Percentiles rank a stretch among this genome's conserved stretches.
These are phyloP conservation scores for Catenaria anguillulae DNA, from an alignment of 371 early-diverging fungal species.

Conservation along the genomic window DNA sequence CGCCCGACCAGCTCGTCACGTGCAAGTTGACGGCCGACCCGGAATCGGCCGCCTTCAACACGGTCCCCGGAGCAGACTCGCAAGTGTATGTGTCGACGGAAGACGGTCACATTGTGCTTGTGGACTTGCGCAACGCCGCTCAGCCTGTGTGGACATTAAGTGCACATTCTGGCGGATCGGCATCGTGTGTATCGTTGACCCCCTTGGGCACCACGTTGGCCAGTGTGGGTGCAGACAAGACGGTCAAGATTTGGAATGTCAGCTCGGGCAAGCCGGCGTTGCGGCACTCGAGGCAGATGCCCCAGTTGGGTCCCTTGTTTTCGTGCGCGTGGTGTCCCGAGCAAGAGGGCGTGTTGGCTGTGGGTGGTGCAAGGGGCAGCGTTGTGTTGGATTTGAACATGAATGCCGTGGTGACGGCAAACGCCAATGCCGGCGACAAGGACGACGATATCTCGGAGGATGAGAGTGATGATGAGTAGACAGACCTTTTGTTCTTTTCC, in stretches of 20 bases:
- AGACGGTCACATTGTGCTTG: constrained; percentile 72
- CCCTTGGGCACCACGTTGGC: constrained; percentile 58
- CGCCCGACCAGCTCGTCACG: constrained; percentile 42
- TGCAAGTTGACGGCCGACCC: constrained; percentile 70
- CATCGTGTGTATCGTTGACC: constrained; percentile 70
- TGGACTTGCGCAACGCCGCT: constrained; percentile 49
- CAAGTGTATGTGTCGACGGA: constrained; percentile 57
- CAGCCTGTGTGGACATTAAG: constrained; percentile 69
- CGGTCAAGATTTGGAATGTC: constrained; percentile 84
- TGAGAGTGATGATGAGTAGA: neutral
- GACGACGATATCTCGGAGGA: constrained; percentile 7
- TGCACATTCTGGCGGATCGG: constrained; percentile 81
- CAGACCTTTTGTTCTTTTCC: neutral
- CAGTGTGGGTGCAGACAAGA: constrained; percentile 81
- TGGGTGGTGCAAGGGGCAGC: constrained; percentile 75
- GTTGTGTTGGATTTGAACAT: constrained; percentile 76
- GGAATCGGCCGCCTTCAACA: constrained; percentile 81
- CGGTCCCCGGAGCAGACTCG: constrained; percentile 37
- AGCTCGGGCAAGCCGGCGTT: constrained; percentile 43
- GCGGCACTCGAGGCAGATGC: constrained; percentile 62
- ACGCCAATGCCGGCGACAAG: neutral
- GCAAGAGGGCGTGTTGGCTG: constrained; percentile 32
- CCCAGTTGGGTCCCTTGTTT: constrained; percentile 27
- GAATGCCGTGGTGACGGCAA: constrained; percentile 36
- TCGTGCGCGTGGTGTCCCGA: constrained; percentile 8